Evolutionary conservation across 495 filamentous ascomycete genomes (phyloP), one percentile per base, ranked within the genome.

Genomic region (Lasiosphaeris hirsuta): DNA sequence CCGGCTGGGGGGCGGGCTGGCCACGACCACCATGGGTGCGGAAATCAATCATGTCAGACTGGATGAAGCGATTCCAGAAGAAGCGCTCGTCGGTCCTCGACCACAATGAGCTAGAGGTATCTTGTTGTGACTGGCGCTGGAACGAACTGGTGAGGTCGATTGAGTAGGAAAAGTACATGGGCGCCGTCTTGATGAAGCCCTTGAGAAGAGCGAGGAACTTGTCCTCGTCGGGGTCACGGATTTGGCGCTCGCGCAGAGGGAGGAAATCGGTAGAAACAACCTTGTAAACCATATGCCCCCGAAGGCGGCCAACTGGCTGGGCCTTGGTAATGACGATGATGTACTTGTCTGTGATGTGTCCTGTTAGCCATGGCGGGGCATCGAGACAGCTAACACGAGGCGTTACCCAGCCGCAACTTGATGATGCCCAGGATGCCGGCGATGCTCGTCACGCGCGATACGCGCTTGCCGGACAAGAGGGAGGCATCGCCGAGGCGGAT

Each of bases 131-230:
- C 72, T 97, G 94, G 49, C 95, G 82, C 73, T 98, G 94, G 74
- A 96, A 95, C 69, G 81, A 90, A 75, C 93, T 97, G 46, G 94
- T 98, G 59, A 98, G 76, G 66, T 98, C 94, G 65, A 94, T 79
- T 14, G 91, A 90, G 76, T 98, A 98, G 44, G 94, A 97, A 69
- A 97, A 97, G 78, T 96, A 97, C 89, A 97, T 92, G 7, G 92
- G 92, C 0, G 88, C 87, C 4, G 81, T 84, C 64, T 89, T 89
- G 50, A 98, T 79, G 50, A 91, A 81, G 17, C 79, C 81, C 66
- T 88, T 89, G 48, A 97, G 78, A 11, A 97, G 75, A 11, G 80
- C 75, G 18, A 97, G 78, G 73, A 95, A 97, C 53, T 82, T 86
- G 72, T 97, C 92, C 78, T 98, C 94, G 63, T 98, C 95, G 37